phyloP scores from a whole-genome alignment of 352 stramenopile genomes.

The Phytophthora uliginosa region DNA sequence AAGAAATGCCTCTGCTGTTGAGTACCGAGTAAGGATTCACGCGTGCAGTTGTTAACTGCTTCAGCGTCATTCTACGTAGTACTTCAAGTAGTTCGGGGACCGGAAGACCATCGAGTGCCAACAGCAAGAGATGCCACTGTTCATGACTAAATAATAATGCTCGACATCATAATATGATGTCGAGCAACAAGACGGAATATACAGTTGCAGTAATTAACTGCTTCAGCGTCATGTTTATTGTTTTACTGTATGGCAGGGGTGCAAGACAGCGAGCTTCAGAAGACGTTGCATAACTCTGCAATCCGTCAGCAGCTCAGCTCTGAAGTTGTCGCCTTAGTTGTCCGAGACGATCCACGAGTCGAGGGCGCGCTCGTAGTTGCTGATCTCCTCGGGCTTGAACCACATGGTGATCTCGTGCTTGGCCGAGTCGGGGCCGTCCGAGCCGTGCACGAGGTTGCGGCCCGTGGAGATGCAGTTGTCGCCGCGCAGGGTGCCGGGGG shows the following conservation, averaged over 20 bases:
- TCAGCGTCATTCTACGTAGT: conserved; percentile 15
- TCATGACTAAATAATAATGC: too few relatives aligned
- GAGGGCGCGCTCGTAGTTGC: conserved; percentile 91
- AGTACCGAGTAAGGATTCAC: conserved; percentile 7
- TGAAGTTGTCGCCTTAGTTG: conserved; percentile 68
- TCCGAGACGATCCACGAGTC: conserved; percentile 91
- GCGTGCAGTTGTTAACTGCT: neutral
- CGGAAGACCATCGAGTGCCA: too few relatives aligned
- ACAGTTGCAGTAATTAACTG: neutral
- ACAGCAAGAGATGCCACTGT: too few relatives aligned
- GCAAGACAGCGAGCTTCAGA: conserved; percentile 4
- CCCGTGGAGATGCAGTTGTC: conserved; percentile 95
- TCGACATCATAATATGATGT: too few relatives aligned
- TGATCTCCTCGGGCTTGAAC: conserved; percentile 94
- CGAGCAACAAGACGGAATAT: too few relatives aligned
- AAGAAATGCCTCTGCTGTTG: conserved; percentile 37
- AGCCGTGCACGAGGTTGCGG: conserved; percentile 95
- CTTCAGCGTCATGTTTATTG: conserved; percentile 17
- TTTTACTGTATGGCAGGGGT: conserved; percentile 41
- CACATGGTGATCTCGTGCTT: conserved; percentile 96
- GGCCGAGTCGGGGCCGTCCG: conserved; percentile 92
- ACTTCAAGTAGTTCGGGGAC: too few relatives aligned
- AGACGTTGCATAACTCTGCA: neutral
- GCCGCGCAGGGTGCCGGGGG: conserved; percentile 94
- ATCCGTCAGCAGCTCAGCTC: conserved; percentile 1